Evolutionary conservation across 75 land plant genomes (phyloP).

Genomic region (Chamaecyparis obtusa): DNA sequence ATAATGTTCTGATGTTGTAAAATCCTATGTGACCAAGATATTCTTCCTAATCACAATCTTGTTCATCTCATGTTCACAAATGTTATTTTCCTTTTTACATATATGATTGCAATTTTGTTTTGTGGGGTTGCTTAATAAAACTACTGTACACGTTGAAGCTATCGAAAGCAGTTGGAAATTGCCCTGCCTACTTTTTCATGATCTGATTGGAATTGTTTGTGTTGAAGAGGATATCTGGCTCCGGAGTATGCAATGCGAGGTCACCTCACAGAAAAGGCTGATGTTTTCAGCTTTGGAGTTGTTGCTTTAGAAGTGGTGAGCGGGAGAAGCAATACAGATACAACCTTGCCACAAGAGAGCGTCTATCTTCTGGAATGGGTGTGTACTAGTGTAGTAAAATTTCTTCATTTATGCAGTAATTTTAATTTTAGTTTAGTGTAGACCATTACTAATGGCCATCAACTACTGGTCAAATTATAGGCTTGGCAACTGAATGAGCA

Average conservation of each 20-base stretch:
- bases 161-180: neutral
- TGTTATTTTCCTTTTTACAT: neutral
- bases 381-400: neutral
- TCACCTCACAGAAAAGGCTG: conserved; percentile 68
- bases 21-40: neutral
- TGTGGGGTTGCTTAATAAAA: neutral
- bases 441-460: neutral
- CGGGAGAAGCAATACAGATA: conserved; percentile 45
- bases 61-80: neutral
- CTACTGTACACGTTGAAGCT: neutral
- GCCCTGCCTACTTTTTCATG: neutral
- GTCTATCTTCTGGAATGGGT: conserved; percentile 71
- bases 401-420: neutral
- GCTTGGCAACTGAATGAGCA: conserved; percentile 56
- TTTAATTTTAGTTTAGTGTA: neutral
- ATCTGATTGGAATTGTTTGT: neutral
- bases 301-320: conserved; percentile 50
- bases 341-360: conserved; percentile 27
- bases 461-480: conserved; percentile 14
- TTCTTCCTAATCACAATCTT: neutral
- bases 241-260: conserved; percentile 80
- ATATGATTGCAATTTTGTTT: neutral
- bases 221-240: conserved; percentile 65
- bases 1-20: neutral
- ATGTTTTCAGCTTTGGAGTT: conserved; percentile 68